Evolutionary conservation across 2,329 filamentous ascomycete genomes (phyloP).

Genomic region (Xylaria sp.): DNA sequence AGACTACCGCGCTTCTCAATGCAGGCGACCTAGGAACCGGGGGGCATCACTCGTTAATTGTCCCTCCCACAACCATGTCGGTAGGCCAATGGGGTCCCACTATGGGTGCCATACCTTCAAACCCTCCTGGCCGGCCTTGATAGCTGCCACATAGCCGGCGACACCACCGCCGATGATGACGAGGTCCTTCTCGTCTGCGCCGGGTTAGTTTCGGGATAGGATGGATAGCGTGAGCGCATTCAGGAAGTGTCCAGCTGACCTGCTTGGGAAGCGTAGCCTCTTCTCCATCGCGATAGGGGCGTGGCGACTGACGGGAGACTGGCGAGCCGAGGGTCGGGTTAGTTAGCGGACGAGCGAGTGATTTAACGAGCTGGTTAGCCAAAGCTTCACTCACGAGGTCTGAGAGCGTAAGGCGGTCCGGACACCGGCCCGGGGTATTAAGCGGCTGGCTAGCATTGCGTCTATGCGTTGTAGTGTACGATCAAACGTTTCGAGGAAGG

Average conservation of each 20-base stretch:
- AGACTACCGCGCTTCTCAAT: slow-evolving; percentile 97
- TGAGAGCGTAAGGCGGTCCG: slow-evolving; percentile 58
- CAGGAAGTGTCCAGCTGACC: slow-evolving; percentile 45
- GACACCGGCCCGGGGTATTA: slow-evolving; percentile 61
- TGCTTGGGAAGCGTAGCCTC: slow-evolving; percentile 61
- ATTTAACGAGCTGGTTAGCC: slow-evolving; percentile 24
- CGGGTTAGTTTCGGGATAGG: slow-evolving; percentile 42
- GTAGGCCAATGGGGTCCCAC: no score
- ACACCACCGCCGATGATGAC: slow-evolving; percentile 98
- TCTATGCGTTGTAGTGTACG: slow-evolving; percentile 29
- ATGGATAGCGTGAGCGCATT: slow-evolving; percentile 50
- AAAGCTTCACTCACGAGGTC: slow-evolving; percentile 50
- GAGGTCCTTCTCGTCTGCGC: slow-evolving; percentile 86
- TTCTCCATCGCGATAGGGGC: slow-evolving; percentile 56
- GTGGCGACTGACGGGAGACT: slow-evolving; percentile 55
- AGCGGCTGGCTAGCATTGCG: slow-evolving; percentile 63
- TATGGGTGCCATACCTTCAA: slow-evolving; percentile 86
- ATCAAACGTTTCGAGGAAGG: slow-evolving; percentile 11
- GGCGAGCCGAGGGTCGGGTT: slow-evolving; percentile 24
- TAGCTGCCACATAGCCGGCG: slow-evolving; percentile 96
- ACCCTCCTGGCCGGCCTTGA: slow-evolving; percentile 97
- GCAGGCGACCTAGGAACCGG: slow-evolving; percentile 75
- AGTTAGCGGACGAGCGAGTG: slow-evolving; percentile 27
- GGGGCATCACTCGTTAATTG: slow-evolving; percentile 8
- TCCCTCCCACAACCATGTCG: neutral